Conservation (phyloP, 495 filamentous ascomycete genomes). For the Penicillium diatomitis region DNA sequence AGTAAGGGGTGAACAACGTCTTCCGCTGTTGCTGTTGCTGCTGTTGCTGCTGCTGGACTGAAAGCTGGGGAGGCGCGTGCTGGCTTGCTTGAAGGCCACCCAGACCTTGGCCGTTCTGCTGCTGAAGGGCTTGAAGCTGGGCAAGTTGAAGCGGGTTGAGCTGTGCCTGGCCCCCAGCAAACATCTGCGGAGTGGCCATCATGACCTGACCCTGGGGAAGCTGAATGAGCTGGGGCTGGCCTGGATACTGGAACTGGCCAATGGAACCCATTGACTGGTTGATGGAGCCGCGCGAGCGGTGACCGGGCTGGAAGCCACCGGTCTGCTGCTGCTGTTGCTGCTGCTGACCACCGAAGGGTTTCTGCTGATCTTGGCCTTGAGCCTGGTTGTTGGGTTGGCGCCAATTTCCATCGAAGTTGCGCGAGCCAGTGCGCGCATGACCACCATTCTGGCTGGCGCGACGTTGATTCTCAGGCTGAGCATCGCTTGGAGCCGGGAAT, state of each 20-base stretch:
- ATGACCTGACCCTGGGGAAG: constrained; percentile 76
- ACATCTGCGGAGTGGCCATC: constrained; percentile 62
- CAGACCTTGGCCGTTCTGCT: constrained; percentile 70
- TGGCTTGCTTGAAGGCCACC: constrained; percentile 62
- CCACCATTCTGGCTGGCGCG: constrained; percentile 55
- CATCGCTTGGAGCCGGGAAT: constrained; percentile 53
- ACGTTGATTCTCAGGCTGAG: constrained; percentile 57
- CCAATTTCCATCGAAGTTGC: constrained; percentile 98
- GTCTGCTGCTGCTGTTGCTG: constrained; percentile 44
- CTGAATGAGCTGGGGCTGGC: constrained; percentile 86
- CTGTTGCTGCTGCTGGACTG: constrained; percentile 49
- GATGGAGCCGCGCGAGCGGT: constrained; percentile 76
- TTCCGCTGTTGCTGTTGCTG: constrained; percentile 92
- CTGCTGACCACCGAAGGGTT: constrained; percentile 55
- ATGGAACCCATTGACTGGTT: constrained; percentile 79
- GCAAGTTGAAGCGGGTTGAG: constrained; percentile 82
- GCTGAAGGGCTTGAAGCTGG: constrained; percentile 85
- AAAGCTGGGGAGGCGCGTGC: constrained; percentile 57
- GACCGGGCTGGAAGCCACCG: constrained; percentile 78
- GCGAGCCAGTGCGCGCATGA: constrained; percentile 71
- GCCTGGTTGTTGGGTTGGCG: constrained; percentile 70
- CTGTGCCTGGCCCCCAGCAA: constrained; percentile 57
- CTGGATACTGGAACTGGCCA: constrained; percentile 81
- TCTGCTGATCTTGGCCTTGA: constrained; percentile 44
- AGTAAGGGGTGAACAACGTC: constrained; percentile 95